phyloP scores from a whole-genome alignment of 2,329 filamentous ascomycete species.

The Harringtonia lauricola region DNA sequence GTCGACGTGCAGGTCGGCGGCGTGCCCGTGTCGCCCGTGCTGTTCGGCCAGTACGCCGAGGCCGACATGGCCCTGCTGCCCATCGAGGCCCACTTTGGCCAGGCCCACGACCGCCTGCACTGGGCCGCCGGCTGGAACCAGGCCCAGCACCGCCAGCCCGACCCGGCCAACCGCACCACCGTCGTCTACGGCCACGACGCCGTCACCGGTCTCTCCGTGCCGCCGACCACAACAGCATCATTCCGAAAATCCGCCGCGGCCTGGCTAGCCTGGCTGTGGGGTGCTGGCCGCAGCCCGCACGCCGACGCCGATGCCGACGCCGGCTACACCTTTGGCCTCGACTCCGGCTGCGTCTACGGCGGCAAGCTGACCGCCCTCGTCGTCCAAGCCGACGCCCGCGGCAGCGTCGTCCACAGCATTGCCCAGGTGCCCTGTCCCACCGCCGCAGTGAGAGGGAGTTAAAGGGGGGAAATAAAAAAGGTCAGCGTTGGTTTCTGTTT shows the following conservation, averaged over 20 bases:
- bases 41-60: constrained; percentile 1
- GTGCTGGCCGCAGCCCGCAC: neutral
- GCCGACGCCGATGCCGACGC: constrained; percentile 9
- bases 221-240: neutral
- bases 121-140: constrained; percentile 59
- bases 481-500: too few species aligned
- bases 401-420: constrained; percentile 22
- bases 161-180: constrained; percentile 36
- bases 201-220: constrained; percentile 49
- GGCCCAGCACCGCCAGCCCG: constrained; percentile 26
- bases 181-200: constrained; percentile 87
- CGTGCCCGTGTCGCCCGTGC: constrained; percentile 4
- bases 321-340: constrained; percentile 73
- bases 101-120: constrained; percentile 35
- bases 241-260: neutral
- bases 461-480: neutral
- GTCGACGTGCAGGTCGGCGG: constrained; percentile 3
- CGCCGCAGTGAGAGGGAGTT: neutral
- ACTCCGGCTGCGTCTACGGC: constrained; percentile 72
- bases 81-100: constrained; percentile 24
- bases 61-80: constrained; percentile 18
- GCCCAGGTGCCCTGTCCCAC: constrained; percentile 30
- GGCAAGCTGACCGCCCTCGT: constrained; percentile 67
- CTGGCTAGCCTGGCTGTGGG: neutral
- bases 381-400: constrained; percentile 40